Conservation (phyloP, 805 yeast species). For the Kuraishia molischiana region DNA sequence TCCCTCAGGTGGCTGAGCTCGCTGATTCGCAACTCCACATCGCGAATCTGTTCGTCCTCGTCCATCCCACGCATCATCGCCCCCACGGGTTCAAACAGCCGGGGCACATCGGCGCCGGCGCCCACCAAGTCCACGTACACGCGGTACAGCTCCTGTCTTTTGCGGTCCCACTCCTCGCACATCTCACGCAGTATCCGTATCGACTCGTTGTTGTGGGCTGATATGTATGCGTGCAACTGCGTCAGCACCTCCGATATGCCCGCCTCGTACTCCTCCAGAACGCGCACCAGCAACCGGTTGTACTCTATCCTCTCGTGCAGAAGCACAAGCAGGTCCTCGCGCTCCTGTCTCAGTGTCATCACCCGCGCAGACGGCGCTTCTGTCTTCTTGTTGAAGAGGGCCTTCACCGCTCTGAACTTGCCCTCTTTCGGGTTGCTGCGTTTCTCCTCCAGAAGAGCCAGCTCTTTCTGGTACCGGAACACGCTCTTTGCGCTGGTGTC, state of each 20-base stretch:
- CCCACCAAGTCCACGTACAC: background rate
- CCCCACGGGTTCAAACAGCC: background rate
- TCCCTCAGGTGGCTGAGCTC: background rate
- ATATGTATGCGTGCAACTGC: slow-evolving; percentile 3
- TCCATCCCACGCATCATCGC: background rate
- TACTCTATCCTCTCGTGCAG: slow-evolving; percentile 4
- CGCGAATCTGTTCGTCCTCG: background rate
- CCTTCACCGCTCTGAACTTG: background rate
- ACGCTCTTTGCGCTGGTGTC: background rate
- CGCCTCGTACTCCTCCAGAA: slow-evolving; percentile 6
- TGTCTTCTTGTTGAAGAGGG: background rate
- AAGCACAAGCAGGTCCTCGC: background rate
- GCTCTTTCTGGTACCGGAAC: background rate
- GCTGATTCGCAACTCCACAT: background rate
- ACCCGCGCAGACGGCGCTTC: background rate
- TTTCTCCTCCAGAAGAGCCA: background rate
- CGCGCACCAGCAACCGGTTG: slow-evolving; percentile 2
- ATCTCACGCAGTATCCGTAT: background rate
- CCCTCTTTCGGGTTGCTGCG: background rate
- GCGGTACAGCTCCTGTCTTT: background rate
- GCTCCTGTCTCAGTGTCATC: background rate
- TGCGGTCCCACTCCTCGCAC: background rate
- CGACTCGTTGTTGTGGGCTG: background rate
- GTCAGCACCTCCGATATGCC: slow-evolving; percentile 3
- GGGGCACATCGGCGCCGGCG: background rate